Evolutionary conservation across 2,329 filamentous ascomycete species (phyloP), one percentile per base, ranked within the genome.

Genomic region (Fusarium sp.): DNA sequence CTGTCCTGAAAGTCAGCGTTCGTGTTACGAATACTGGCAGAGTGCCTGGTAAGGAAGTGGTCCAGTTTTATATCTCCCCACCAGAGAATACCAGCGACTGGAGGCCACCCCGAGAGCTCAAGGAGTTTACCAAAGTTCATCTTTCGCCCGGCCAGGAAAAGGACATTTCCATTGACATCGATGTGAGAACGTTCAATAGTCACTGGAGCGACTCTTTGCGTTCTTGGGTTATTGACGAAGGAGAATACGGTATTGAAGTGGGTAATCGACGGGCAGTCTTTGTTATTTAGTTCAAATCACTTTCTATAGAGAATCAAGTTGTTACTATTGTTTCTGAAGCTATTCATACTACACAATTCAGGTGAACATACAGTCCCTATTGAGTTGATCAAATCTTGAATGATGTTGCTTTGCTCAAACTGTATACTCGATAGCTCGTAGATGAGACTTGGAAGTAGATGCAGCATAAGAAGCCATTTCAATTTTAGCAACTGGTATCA

Each of bases 161-260:
- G 5, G 29, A 57, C 5, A 21, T 69, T 15, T 74, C 89, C 88
- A 69, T 88, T 78, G 5, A 69, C 66, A 26, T 49, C 2, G 21
- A 38, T 1, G 31, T 26, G 0, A 18, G 38, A 1, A 38, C 6
- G 23, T 49, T 49, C 0, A 16, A 3, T 5, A 9, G 21, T 3
- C 29, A 38, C 16, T 49, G 46, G 46, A 49, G 18, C 3, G 31
- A 49, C 18, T 4, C 0, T 16, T 49, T 13, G 18, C 29, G 15
- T 38, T 21, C 21, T 37, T 49, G 46, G 46, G 2, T 0, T 1
- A 7, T 16, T 12, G 46, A 38, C 1, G 2, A 24, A 13, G 46
- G 46, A 2, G 28, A 24, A 2, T 49, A 38, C 35, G 18, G 20
- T 13, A 31, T 49, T 6, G 29, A 49, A 9, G 29, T 49, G n/a